Percentiles rank a stretch among this genome's conserved stretches.
Evolutionary conservation across 768 basidiomycete genomes (phyloP).

Genomic region (Podaxis sp.): DNA sequence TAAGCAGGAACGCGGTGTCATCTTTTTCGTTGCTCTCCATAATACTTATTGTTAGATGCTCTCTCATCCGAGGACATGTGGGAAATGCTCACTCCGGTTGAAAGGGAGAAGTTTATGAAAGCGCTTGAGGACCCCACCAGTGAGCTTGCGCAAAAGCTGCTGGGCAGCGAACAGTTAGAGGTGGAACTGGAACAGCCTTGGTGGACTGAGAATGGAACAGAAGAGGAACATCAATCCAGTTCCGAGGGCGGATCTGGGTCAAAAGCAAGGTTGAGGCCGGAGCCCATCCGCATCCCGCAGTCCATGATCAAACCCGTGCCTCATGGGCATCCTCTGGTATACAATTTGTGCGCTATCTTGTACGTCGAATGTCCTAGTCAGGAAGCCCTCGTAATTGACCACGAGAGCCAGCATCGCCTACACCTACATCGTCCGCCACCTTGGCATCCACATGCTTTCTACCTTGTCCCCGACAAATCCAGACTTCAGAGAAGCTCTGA

Average conservation of each 20-base stretch:
- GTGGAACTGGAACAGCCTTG: slow-evolving; percentile 58
- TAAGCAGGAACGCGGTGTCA: slow-evolving; percentile 26
- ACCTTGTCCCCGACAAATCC: slow-evolving; percentile 34
- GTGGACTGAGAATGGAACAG: slow-evolving; percentile 45
- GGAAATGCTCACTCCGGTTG: slow-evolving; percentile 55
- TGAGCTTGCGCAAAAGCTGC: slow-evolving; percentile 55
- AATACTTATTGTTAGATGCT: slow-evolving; percentile 38
- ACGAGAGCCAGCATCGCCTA: slow-evolving; percentile 57
- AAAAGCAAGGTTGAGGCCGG: slow-evolving; percentile 28
- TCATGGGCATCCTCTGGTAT: slow-evolving; percentile 46
- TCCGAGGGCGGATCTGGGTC: neutral
- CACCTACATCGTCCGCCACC: slow-evolving; percentile 59
- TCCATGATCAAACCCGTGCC: slow-evolving; percentile 39
- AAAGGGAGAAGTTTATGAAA: slow-evolving; percentile 58
- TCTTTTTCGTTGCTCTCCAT: neutral
- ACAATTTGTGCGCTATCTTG: slow-evolving; percentile 70
- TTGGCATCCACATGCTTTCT: slow-evolving; percentile 58
- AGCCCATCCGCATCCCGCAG: slow-evolving; percentile 44
- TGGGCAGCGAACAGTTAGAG: slow-evolving; percentile 56
- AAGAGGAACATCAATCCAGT: neutral
- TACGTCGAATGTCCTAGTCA: slow-evolving; percentile 33
- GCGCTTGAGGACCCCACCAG: slow-evolving; percentile 62
- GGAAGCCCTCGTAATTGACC: slow-evolving; percentile 3
- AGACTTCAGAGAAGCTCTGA: slow-evolving; percentile 46
- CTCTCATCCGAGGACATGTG: slow-evolving; percentile 58